These are phyloP conservation scores for Aspergillus fijiensis DNA, from an alignment of 2,329 filamentous ascomycete species.

Conservation along the genomic window DNA sequence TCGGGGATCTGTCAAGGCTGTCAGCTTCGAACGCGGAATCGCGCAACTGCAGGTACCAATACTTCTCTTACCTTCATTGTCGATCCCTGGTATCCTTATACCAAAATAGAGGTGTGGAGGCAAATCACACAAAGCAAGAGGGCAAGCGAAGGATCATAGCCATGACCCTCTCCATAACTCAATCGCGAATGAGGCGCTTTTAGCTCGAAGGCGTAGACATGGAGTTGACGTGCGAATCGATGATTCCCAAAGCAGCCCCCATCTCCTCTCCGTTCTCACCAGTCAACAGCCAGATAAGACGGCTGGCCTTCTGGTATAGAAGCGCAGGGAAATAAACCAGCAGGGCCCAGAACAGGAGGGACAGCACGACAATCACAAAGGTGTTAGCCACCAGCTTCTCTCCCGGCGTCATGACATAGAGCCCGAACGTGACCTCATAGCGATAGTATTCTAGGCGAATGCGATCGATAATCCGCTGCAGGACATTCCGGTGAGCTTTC, in stretches of 20 bases:
- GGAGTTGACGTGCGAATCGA: conserved; percentile 24
- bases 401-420: conserved; percentile 45
- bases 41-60: not conserved
- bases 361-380: conserved; percentile 38
- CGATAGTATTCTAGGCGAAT: conserved; percentile 46
- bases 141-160: conserved; percentile 1
- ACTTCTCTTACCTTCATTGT: conserved; percentile 7
- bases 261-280: conserved; percentile 35
- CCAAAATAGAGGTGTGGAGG: conserved; percentile 11
- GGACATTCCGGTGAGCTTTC: conserved; percentile 23
- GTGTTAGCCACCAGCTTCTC: conserved; percentile 46
- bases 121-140: conserved; percentile 3
- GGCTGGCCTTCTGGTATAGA: conserved; percentile 37
- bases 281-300: conserved; percentile 40
- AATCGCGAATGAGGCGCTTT: conserved; percentile 12
- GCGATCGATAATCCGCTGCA: conserved; percentile 33
- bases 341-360: conserved; percentile 38
- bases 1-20: not conserved
- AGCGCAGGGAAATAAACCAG: conserved; percentile 39
- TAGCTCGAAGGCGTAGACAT: conserved; percentile 17
- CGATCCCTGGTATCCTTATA: conserved; percentile 7
- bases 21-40: not conserved
- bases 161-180: conserved; percentile 4
- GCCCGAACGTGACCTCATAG: conserved; percentile 48
- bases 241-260: conserved; percentile 27